Percentiles rank a stretch among this genome's conserved stretches.
Evolutionary conservation across 495 filamentous ascomycete genomes (phyloP).

Genomic region (Xylaria acuta): DNA sequence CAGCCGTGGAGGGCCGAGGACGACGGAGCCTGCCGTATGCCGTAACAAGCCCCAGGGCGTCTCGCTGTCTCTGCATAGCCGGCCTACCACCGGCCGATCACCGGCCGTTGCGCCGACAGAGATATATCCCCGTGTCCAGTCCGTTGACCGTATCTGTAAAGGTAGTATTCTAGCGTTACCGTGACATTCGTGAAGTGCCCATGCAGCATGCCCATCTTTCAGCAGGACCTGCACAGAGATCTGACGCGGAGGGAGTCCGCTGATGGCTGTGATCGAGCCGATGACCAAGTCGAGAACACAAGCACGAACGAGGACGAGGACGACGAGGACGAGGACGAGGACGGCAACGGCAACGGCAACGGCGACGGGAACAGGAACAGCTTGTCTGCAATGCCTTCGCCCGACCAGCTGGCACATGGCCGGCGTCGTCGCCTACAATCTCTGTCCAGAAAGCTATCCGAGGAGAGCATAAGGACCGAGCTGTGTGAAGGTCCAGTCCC

Average conservation of each 20-base stretch:
- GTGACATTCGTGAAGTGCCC: slow-evolving; percentile 17
- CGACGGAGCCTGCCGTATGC: neutral
- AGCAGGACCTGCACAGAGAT: slow-evolving; percentile 47
- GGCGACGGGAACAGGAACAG: neutral
- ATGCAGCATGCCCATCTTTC: slow-evolving; percentile 66
- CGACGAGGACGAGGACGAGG: neutral
- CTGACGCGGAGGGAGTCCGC: slow-evolving; percentile 42
- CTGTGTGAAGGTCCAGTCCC: slow-evolving; percentile 61
- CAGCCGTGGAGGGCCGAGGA: neutral
- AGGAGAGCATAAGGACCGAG: slow-evolving; percentile 62
- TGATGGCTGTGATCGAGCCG: slow-evolving; percentile 14
- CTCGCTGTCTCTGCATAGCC: neutral
- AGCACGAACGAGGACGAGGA: neutral
- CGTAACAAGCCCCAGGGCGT: neutral
- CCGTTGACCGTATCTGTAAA: slow-evolving; percentile 11
- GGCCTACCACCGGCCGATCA: neutral
- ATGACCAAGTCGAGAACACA: neutral
- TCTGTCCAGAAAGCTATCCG: slow-evolving; percentile 47
- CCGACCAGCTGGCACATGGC: slow-evolving; percentile 20
- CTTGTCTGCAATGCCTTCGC: slow-evolving; percentile 30
- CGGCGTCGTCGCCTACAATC: slow-evolving; percentile 20
- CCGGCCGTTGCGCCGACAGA: slow-evolving; percentile 6
- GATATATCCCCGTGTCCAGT: neutral
- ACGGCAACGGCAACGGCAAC: neutral
- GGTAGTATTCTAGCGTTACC: slow-evolving; percentile 6